phyloP scores from a whole-genome alignment of 2,329 filamentous ascomycete species.

The Paracoccidioides brasiliensis region DNA sequence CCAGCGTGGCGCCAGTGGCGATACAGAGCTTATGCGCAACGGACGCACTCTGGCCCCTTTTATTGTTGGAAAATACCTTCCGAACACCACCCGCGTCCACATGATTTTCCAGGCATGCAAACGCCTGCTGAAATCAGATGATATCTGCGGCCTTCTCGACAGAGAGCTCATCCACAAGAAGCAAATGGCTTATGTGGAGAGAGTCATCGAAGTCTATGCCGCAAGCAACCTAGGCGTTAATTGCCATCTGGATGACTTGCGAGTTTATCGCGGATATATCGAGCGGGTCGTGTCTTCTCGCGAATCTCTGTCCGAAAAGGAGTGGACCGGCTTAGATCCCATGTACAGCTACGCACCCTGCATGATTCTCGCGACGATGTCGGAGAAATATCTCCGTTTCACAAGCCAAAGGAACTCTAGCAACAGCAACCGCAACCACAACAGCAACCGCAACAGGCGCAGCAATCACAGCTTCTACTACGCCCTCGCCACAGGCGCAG shows the following conservation, averaged over 20 bases:
- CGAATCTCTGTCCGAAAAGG: conserved; percentile 14
- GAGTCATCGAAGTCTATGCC: conserved; percentile 12
- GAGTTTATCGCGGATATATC: conserved; percentile 20
- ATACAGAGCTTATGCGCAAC: conserved; percentile 1
- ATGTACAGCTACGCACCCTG: conserved; percentile 19
- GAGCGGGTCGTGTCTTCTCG: conserved; percentile 14
- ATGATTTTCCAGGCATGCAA: conserved; percentile 24
- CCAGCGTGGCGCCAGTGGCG: conserved; percentile 13
- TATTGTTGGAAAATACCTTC: conserved; percentile 11
- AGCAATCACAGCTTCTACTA: background rate
- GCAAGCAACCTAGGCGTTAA: conserved; percentile 5
- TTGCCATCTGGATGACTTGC: conserved; percentile 13
- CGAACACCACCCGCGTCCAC: conserved; percentile 23
- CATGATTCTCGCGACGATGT: conserved; percentile 20
- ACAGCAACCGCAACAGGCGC: background rate
- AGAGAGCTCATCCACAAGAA: conserved; percentile 17
- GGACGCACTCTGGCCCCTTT: background rate
- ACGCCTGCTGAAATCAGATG: conserved; percentile 18
- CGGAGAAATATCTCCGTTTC: conserved; percentile 25
- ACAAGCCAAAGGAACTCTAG: background rate
- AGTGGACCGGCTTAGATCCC: conserved; percentile 21
- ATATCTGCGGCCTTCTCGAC: conserved; percentile 18
- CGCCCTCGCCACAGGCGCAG: background rate
- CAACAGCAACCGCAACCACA: conserved; percentile 3
- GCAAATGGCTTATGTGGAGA: conserved; percentile 19